Percentiles rank a stretch among this genome's conserved stretches.
These are phyloP conservation scores for Cicer bijugum DNA, from an alignment of 306 rosid species.

Conservation along the genomic window DNA sequence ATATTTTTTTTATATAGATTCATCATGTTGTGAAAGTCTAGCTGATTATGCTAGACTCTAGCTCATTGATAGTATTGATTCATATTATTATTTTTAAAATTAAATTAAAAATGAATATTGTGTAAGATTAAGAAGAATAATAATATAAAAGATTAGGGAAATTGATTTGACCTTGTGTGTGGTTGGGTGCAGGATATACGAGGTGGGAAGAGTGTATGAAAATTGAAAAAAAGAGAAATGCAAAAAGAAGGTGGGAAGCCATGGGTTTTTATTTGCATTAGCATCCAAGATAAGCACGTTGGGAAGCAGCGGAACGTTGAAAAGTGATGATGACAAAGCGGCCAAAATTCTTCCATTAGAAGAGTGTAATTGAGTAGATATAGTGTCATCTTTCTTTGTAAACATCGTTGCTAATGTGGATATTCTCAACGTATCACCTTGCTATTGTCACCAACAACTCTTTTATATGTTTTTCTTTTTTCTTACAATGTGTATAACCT, in stretches of 20 bases:
- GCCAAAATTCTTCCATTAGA: slow-evolving; percentile 44
- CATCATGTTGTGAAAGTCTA: too few relatives aligned
- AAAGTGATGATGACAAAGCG: background rate
- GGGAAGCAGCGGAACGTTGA: slow-evolving; percentile 32
- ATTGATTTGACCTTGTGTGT: slow-evolving; percentile 40
- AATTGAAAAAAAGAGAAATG: slow-evolving; percentile 19
- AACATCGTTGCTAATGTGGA: slow-evolving; percentile 26
- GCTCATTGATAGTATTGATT: too few relatives aligned
- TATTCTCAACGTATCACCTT: slow-evolving; percentile 40
- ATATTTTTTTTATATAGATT: too few relatives aligned
- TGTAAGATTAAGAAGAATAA: too few relatives aligned
- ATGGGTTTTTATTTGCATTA: slow-evolving; percentile 22
- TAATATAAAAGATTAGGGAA: background rate
- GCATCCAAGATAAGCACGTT: background rate
- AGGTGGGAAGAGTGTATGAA: background rate
- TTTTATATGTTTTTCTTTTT: background rate
- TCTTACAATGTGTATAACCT: too few relatives aligned
- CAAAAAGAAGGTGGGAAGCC: background rate
- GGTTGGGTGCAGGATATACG: background rate
- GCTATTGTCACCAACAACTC: too few relatives aligned
- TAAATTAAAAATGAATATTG: too few relatives aligned
- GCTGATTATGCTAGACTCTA: too few relatives aligned
- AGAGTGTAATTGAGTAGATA: slow-evolving; percentile 29
- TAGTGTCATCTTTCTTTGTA: slow-evolving; percentile 37
- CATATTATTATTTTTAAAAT: too few relatives aligned